Conservation (phyloP, 2,329 filamentous ascomycete species). For the Thielaviopsis euricoi region DNA sequence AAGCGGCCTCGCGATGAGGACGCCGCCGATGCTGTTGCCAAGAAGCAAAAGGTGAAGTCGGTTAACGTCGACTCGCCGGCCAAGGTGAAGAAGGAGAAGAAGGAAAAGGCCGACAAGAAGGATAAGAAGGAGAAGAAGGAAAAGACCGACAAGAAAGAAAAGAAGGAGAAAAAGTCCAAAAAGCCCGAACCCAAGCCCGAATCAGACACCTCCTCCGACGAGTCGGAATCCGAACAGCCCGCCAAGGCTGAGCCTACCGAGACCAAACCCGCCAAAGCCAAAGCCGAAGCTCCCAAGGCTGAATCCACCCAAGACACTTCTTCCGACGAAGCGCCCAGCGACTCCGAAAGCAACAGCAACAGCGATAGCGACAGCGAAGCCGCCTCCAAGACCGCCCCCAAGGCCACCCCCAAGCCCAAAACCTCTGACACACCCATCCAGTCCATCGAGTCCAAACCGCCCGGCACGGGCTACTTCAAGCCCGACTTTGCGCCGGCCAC, state of each 20-base stretch:
- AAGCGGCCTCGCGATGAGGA: slow-evolving; percentile 31
- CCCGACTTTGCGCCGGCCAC: slow-evolving; percentile 22
- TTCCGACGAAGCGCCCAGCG: slow-evolving; percentile 12
- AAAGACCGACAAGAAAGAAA: slow-evolving; percentile 17
- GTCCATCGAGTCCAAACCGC: slow-evolving; percentile 16
- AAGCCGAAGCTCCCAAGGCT: slow-evolving; percentile 17
- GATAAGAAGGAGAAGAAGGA: slow-evolving; percentile 14
- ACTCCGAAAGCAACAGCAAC: slow-evolving; percentile 15
- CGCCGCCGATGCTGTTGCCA: slow-evolving; percentile 22
- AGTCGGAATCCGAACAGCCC: not conserved
- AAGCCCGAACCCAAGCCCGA: slow-evolving; percentile 14
- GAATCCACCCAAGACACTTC: slow-evolving; percentile 16
- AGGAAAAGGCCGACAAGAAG: slow-evolving; percentile 15
- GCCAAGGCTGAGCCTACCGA: slow-evolving; percentile 18
- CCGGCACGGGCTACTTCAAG: slow-evolving; percentile 21
- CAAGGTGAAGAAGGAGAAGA: slow-evolving; percentile 20
- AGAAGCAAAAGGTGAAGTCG: slow-evolving; percentile 34
- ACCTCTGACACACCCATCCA: slow-evolving; percentile 20
- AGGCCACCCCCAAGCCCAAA: slow-evolving; percentile 22
- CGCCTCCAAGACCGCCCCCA: slow-evolving; percentile 12
- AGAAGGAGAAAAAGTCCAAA: too few species aligned
- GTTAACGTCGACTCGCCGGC: slow-evolving; percentile 19
- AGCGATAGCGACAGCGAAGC: slow-evolving; percentile 17
- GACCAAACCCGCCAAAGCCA: slow-evolving; percentile 17
- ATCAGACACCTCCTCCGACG: not conserved